A percentile compares a stretch with the other conserved stretches of the same genome.
Conservation (phyloP, 768 basidiomycete genomes). For the Amanita inopinata region DNA sequence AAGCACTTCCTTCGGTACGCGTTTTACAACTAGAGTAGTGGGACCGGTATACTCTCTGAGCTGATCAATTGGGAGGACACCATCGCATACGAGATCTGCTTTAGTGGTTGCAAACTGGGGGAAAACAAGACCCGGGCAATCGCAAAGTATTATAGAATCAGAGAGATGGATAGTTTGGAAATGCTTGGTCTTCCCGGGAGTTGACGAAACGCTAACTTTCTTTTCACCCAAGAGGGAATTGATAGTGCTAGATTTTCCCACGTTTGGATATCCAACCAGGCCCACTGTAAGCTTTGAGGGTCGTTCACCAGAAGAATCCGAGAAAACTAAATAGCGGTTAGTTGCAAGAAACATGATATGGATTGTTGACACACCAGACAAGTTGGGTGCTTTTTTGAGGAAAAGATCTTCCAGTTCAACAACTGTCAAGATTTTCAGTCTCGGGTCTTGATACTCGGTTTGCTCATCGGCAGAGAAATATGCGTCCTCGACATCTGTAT, state of each 20-base stretch:
- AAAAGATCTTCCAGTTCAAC: conserved; percentile 85
- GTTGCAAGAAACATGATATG: not conserved
- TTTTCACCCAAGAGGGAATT: conserved; percentile 94
- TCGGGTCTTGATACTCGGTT: conserved; percentile 43
- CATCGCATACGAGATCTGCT: conserved; percentile 93
- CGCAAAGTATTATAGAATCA: conserved; percentile 77
- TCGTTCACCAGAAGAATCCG: conserved; percentile 42
- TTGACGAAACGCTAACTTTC: conserved; percentile 96
- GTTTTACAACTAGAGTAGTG: conserved; percentile 59
- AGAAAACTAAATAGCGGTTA: conserved; percentile 38
- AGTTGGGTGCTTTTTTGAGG: conserved; percentile 55
- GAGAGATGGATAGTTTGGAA: conserved; percentile 98
- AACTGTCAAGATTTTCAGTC: conserved; percentile 75
- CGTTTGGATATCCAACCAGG: conserved; percentile 96
- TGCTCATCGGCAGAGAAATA: conserved; percentile 44
- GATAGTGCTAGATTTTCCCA: conserved; percentile 97
- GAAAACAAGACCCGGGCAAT: conserved; percentile 97
- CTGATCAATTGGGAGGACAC: conserved; percentile 95
- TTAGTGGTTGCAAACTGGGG: conserved; percentile 97
- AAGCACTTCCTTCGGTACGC: conserved; percentile 76
- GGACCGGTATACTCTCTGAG: conserved; percentile 91
- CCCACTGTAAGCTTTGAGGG: conserved; percentile 70
- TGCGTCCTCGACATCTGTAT: conserved; percentile 27
- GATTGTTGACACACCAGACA: conserved; percentile 39
- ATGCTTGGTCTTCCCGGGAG: conserved; percentile 98